A percentile compares a stretch with the other conserved stretches of the same genome.
Conservation (phyloP, 805 yeast genomes). For the Ogataea nitratoaversa region DNA sequence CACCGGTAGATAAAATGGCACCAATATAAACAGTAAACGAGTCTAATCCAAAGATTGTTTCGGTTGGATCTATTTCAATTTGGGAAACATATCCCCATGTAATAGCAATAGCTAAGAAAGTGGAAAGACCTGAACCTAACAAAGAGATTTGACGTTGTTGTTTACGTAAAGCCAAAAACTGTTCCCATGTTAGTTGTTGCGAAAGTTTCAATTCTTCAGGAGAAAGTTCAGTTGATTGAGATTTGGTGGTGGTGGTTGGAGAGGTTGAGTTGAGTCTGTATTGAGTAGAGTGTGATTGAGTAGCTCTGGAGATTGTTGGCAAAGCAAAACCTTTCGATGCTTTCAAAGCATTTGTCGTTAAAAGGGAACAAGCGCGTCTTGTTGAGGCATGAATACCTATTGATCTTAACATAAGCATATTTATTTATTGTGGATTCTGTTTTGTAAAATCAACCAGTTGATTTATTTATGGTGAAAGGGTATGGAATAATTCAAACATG, state of each 20-base stretch:
- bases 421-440: no score
- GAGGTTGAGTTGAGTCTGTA: conserved; percentile 9
- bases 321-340: background rate
- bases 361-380: background rate
- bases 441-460: no score
- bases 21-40: conserved; percentile 79
- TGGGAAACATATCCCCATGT: conserved; percentile 79
- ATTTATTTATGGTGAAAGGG: no score
- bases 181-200: conserved; percentile 61
- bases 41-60: conserved; percentile 85
- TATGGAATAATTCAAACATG: no score
- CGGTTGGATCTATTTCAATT: conserved; percentile 83
- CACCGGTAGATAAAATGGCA: conserved; percentile 67
- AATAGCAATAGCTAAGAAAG: conserved; percentile 55
- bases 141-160: conserved; percentile 68
- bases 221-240: conserved; percentile 11
- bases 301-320: background rate
- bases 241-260: background rate
- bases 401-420: conserved; percentile 11
- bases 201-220: conserved; percentile 22
- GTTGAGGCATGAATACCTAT: conserved; percentile 6
- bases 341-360: background rate
- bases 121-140: conserved; percentile 63
- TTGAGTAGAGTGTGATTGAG: background rate
- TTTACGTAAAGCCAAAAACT: conserved; percentile 72